Evolutionary conservation across 768 basidiomycete species (phyloP), one percentile per base, ranked within the genome.

Genomic region (Amanita phalloides): DNA sequence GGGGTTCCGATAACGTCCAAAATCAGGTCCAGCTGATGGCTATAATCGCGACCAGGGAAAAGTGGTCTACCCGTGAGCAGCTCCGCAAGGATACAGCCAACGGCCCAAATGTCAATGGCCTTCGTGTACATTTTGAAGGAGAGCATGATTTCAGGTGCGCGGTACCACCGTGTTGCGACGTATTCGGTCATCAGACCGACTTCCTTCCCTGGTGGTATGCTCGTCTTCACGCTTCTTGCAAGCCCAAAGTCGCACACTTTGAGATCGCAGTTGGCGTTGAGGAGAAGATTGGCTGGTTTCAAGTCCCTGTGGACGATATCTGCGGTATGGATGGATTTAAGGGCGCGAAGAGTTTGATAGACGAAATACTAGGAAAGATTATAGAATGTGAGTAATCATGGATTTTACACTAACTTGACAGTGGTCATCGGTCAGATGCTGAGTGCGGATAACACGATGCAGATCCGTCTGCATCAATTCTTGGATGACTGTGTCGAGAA

Each of bases 131-230:
- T 85, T 62, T 94, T 92, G 73, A 96, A 97, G 0, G 91, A 95
- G 33, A 98, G 77, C 95, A 98, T 97, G 55, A 98, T 90, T 65
- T 97, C 95, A 0, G 95, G 95, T 0, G 95, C 95, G 28, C 95
- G 82, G 64, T 97, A 98, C 95, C 95, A 97, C 61, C 94, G 76
- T 11, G 95, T 97, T 1, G 94, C 93, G 21, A 97, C 94, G 58
- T 98, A 97, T 78, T 95, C 90, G 6, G 86, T 89, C 79, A 90
- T 84, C 59, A 88, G 88, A 90, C 44, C 44, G 7, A 45, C 30
- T 30, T 45, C 44, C 26, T 45, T 45, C 17, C 44, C 44, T 28
- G 44, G 44, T 17, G 44, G 44, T 30, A 45, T 45, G 44, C 44
- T 45, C 44, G 44, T 45, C 26, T 45, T 45, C n/a, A 45, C 44